Evolutionary conservation across 2,329 filamentous ascomycete species (phyloP).

Genomic region (Apiospora hydei): DNA sequence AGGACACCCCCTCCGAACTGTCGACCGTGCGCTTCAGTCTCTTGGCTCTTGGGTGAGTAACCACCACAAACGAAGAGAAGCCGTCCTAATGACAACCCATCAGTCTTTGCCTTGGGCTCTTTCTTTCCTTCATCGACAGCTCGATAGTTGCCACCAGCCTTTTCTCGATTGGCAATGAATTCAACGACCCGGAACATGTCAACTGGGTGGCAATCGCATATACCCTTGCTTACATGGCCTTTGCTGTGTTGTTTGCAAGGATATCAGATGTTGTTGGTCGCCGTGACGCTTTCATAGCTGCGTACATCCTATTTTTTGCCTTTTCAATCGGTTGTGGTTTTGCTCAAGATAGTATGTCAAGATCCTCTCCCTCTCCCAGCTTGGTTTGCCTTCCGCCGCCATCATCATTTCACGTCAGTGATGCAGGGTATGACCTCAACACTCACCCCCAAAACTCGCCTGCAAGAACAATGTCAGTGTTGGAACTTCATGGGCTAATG

Average conservation of each 20-base stretch:
- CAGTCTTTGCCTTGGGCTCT: conserved; percentile 60
- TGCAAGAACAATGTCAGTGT: neutral
- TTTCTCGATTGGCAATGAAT: conserved; percentile 61
- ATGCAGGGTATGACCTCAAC: neutral
- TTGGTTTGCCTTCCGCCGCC: neutral
- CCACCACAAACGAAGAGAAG: neutral
- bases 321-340: conserved; percentile 65
- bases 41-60: conserved; percentile 21
- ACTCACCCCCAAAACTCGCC: neutral
- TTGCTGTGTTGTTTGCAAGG: conserved; percentile 61
- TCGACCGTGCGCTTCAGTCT: neutral
- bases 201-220: conserved; percentile 65
- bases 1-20: neutral
- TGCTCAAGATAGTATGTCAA: conserved; percentile 38
- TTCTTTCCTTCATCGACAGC: conserved; percentile 65
- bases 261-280: conserved; percentile 62
- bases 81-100: conserved; percentile 24
- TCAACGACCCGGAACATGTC: conserved; percentile 51
- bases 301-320: conserved; percentile 60
- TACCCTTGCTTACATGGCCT: conserved; percentile 64
- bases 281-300: conserved; percentile 56
- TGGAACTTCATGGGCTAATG: neutral
- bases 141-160: conserved; percentile 67
- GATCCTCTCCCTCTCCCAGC: neutral
- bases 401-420: neutral